Evolutionary conservation across 305 asterid species (phyloP), one percentile per base, ranked within the genome.

Genomic region (Rubia tinctorum): DNA sequence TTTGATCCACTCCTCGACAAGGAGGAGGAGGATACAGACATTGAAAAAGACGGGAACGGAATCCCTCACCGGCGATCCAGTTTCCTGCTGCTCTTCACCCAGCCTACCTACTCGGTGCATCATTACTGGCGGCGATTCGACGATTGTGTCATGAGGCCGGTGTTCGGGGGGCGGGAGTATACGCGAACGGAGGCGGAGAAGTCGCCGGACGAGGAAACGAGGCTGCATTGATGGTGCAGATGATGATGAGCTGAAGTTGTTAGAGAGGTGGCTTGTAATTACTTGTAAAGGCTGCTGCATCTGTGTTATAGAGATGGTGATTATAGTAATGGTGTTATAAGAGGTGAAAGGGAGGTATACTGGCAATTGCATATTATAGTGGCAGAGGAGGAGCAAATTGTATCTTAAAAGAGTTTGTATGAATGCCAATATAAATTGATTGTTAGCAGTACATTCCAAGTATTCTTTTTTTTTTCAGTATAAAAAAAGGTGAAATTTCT

Each of bases 121-220:
- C 63, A 79, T 53, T 85, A 84, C 47, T 89, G 98, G 97, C 86
- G 91, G 77, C 81, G 58, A 34, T 85, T 91, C 12, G 97, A 93
- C 6, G 66, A 86, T 64, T 70, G 85, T 11, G 80, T 76, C 61
- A 88, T 92, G 98, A 88, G 89, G 2, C 97, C 82, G 2, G 79
- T 77, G 34, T 84, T 84, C 13, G 87, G 87, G 6, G 87, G 87
- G 37, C 72, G 81, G 75, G 85, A 80, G 65, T 81, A 76, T 11
- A 73, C 59, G 6, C 71, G 77, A 0, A 7, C n/a, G 22, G 70
- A 12, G 56, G 74, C 74, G 0, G 79, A 17, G 30, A 76, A 76
- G 14, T 69, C 78, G 0, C 62, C 40, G 61, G 59, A 51, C 15
- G 84, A 43, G 56, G 84, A 78, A 62, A 60, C 15, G n/a, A 63